Evolutionary conservation across 441 rosid species (phyloP).

Genomic region (Raphanus hybrid): DNA sequence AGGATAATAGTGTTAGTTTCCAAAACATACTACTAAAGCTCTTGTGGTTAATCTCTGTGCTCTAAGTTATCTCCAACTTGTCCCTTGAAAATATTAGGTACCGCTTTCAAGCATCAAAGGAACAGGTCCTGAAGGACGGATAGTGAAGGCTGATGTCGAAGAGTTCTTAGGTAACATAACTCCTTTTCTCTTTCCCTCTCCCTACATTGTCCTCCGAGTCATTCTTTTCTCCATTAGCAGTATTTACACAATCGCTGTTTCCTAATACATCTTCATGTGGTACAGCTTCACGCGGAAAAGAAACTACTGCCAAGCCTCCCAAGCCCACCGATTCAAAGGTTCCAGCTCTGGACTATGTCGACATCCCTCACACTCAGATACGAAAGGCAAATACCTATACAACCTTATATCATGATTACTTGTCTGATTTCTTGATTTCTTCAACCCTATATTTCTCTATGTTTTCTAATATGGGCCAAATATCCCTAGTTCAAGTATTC

Average conservation of each 20-base stretch:
- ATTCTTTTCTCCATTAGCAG: neutral
- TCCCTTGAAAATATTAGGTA: constrained; percentile 53
- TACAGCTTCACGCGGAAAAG: constrained; percentile 78
- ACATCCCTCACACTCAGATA: constrained; percentile 90
- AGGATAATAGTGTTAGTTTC: constrained; percentile 73
- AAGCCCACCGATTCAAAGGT: constrained; percentile 50
- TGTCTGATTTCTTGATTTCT: too few relatives aligned
- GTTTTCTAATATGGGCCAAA: constrained; percentile 50
- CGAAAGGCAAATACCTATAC: constrained; percentile 62
- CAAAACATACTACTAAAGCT: neutral
- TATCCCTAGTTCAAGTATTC: constrained; percentile 51
- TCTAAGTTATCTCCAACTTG: constrained; percentile 22
- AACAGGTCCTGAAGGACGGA: constrained; percentile 86
- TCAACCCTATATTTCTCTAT: constrained; percentile 40
- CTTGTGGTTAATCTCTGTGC: constrained; percentile 11
- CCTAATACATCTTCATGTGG: constrained; percentile 29
- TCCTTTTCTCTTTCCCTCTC: constrained; percentile 12
- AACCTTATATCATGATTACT: neutral
- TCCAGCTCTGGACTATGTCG: constrained; percentile 74
- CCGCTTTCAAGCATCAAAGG: constrained; percentile 86
- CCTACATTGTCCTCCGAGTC: neutral
- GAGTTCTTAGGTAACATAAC: constrained; percentile 75
- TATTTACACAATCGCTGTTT: neutral
- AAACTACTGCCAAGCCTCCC: constrained; percentile 59
- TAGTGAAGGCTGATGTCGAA: constrained; percentile 92